Base-by-base conservation (phyloP, 192 early-diverging fungal species). In the Podila horticola region DNA sequence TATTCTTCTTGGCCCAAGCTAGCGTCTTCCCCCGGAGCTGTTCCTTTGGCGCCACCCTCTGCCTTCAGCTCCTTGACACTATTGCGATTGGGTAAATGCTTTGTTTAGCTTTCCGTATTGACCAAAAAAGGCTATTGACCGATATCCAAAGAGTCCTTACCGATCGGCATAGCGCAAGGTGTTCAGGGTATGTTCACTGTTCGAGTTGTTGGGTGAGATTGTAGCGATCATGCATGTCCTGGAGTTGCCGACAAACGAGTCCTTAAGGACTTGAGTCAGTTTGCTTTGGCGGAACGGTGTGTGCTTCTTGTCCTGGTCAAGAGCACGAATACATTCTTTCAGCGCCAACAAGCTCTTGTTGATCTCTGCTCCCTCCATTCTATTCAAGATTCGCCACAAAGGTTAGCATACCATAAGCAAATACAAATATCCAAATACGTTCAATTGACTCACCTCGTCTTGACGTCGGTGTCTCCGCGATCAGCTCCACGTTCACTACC, bases 191-290 rank as follows among this genome's bases (percentile, higher is more conserved):
- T 99, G 96, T 67, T 99, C 98, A 73, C 91, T 94, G 85, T 97
- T 99, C 29, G 92, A 87, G n/a, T 93, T 92, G 57, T 96, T 96
- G 19, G 98, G 97, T 28, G 97, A 97, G 41, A 99, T 92, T 5
- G 96, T 99, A 1, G 98, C 98, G 71, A 99, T 93, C 98, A 99
- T 99, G 74, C 97, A 99, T 0, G 98, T 97, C 19, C 95, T 89
- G 28, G 97, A 97, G 77, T 99, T 96, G n/a, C 98, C 98, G 70
- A 98, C 92, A 82, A 99, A 97, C 17, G 97, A 98, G 82, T 99
- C 98, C 74, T 98, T 98, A 22, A 99, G 85, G 10, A 97, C 94
- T 85, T 98, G 97, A 0, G 98, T 99, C 61, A 99, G 82, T 85
- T 99, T 99, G 75, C 92, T 94, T 79, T 98, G 97, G 58, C 98